Base-by-base conservation (phyloP, 108 stramenopile genomes). In the Mayamaea pseudoterrestris region DNA sequence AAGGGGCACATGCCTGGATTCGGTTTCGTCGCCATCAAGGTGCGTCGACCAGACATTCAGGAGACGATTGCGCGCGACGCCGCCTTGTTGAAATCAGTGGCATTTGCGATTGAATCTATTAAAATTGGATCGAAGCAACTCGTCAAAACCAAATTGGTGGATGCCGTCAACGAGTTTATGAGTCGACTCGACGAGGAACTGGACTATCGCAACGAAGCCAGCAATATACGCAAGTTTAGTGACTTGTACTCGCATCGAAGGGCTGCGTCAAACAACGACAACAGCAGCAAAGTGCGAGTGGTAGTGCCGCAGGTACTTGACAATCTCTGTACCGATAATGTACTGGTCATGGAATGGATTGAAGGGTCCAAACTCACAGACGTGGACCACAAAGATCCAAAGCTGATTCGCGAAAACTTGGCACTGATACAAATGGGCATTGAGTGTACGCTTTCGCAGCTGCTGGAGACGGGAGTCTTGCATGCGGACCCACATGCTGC, bases 281-380 rank as follows among this genome's bases (percentile, higher is more conserved):
- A 86, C 87, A 57, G 60, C 68, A 56, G 45, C 58, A 24, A 86
- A 90, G 45, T 93, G 53, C 12, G 30, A 45, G 68, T 69, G 14
- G 61, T 97, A 39, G 86, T 94, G 1, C 97, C 97, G 7, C 50
- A 73, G 36, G 78, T 95, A 5, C 71, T 69, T 52, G 53, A 70
- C 49, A 84, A 93, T 0, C 69, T 78, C 41, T 68, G 81, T 37
- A 93, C 93, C 21, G 60, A 63, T 13, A 64, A 72, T 12, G 86
- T 98, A 8, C 55, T 98, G 58, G 85, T 85, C 3, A 93, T 93
- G 71, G 93, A 98, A 63, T 98, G 89, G 89, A 80, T 94, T 12
- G 66, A 89, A 25, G 88, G 89, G 0, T 61, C 61, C 2, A 82
- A 85, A 35, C 53, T 91, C 7, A 61, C 83, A 8, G 65, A 77